Evolutionary conservation across 1,284 basidiomycete genomes (phyloP), one percentile per base, ranked within the genome.

Genomic region (Irpex rosettiformis): DNA sequence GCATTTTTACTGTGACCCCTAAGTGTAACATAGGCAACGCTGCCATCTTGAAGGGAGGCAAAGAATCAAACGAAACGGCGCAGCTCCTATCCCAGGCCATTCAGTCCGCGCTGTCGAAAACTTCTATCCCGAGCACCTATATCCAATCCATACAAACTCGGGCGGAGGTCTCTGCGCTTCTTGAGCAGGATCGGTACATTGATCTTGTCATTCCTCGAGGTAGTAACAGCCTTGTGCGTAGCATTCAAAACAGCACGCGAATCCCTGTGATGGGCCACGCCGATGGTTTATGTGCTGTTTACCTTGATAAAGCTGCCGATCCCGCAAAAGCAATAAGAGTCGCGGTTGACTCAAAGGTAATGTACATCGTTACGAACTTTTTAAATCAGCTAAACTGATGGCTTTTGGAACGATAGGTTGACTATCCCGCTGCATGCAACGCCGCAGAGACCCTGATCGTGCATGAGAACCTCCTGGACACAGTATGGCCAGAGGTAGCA

Each of bases 191-290:
- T 70, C 82, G 85, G 55, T 95, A 94, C 73, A 98, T 99, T 67
- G 96, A 99, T 74, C 80, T 99, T 10, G 96, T 99, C 57, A 98
- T 99, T 72, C 97, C 97, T 0, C 80, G 97, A 56, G 97, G 97
- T 13, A 94, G 94, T 67, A 97, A 96, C 67, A 86, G 84, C 66
- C 85, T 99, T 22, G 97, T 99, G 10, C 81, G 79, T 61, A 89
- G 78, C 70, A 98, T 99, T 59, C 93, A 98, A 72, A 89, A 93
- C 61, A 85, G 81, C 62, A 97, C 96, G 0, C 82, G 91, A 57
- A 98, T 99, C 63, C 90, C 97, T 1, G 97, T 99, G 49, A 98
- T 99, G 95, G 97, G 97, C 1, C 97, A 99, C 69, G 96, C 97
- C 3, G 96, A 99, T 72, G 96, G 96, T 0, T 76, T 98, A 7